phyloP scores from a whole-genome alignment of 2,329 filamentous ascomycete species.

The Shiraia sp. region DNA sequence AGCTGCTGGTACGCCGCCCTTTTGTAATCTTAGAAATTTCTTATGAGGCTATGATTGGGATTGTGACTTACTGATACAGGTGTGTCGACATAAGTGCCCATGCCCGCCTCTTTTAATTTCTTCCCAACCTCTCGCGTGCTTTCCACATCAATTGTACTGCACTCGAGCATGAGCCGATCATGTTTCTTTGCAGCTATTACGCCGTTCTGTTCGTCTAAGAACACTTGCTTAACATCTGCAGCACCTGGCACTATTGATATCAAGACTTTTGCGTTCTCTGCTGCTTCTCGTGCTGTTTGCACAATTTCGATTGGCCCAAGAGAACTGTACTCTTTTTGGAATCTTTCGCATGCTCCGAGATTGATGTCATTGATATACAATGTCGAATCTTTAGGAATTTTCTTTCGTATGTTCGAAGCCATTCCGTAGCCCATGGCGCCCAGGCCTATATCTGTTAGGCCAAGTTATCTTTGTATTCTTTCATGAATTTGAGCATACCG shows the following conservation, averaged over 20 bases:
- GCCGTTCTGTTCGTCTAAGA: constrained; percentile 27
- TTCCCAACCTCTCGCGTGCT: constrained; percentile 30
- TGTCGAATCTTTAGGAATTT: constrained; percentile 20
- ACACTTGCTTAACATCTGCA: constrained; percentile 34
- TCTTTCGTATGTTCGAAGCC: constrained; percentile 35
- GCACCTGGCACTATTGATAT: constrained; percentile 35
- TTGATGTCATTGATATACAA: constrained; percentile 40
- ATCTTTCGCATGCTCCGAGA: constrained; percentile 22
- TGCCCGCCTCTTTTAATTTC: constrained; percentile 9
- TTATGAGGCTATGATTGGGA: background rate
- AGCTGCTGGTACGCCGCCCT: constrained; percentile 39
- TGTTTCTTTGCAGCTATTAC: constrained; percentile 27
- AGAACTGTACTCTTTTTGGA: constrained; percentile 21
- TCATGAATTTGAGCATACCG: constrained; percentile 12
- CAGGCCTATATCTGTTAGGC: too few species aligned
- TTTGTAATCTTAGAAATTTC: background rate
- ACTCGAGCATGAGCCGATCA: constrained; percentile 32
- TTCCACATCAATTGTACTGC: constrained; percentile 38
- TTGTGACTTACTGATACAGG: constrained; percentile 32
- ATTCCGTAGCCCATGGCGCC: constrained; percentile 43
- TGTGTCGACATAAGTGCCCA: constrained; percentile 34
- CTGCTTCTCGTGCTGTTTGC: constrained; percentile 31
- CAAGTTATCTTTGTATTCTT: too few species aligned
- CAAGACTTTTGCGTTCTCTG: constrained; percentile 29
- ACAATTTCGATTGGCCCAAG: constrained; percentile 30